phyloP scores from a whole-genome alignment of 192 early-diverging fungal genomes.

The Dispira parvispora region DNA sequence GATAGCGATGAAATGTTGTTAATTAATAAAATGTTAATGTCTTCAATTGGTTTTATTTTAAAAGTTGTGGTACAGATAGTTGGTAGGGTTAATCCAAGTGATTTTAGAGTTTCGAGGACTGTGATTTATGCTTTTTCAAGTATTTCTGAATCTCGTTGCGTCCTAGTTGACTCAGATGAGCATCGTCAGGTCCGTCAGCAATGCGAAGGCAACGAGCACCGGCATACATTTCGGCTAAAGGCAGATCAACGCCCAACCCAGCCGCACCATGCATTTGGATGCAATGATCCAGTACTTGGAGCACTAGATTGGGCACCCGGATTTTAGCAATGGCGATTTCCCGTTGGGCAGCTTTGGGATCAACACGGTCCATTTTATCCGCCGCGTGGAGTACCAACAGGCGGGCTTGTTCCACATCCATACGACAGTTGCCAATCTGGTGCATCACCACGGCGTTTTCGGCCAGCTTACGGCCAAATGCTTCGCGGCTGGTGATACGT shows the following conservation, averaged over 20 bases:
- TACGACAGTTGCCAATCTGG: conserved; percentile 70
- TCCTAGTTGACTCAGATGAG: conserved; percentile 73
- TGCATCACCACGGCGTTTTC: conserved; percentile 69
- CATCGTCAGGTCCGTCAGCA: conserved; percentile 87
- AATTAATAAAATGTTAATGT: neutral
- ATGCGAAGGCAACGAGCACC: conserved; percentile 65
- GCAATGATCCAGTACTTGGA: conserved; percentile 68
- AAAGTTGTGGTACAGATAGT: neutral
- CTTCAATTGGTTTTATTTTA: neutral
- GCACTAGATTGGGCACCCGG: conserved; percentile 61
- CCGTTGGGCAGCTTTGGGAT: conserved; percentile 76
- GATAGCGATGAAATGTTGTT: neutral
- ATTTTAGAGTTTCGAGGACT: neutral
- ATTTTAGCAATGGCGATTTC: conserved; percentile 98
- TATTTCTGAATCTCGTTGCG: conserved; percentile 37
- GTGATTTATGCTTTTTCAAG: conserved; percentile 8
- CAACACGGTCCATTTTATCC: conserved; percentile 70
- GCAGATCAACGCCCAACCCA: conserved; percentile 76
- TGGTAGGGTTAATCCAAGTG: neutral
- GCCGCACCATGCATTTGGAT: conserved; percentile 89
- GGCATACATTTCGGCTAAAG: conserved; percentile 70
- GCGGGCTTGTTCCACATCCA: conserved; percentile 82
- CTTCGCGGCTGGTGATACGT: conserved; percentile 65
- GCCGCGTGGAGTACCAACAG: conserved; percentile 89
- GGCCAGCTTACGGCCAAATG: conserved; percentile 75